Conservation (phyloP, 345 rosid species). For the Brassica nigra region DNA sequence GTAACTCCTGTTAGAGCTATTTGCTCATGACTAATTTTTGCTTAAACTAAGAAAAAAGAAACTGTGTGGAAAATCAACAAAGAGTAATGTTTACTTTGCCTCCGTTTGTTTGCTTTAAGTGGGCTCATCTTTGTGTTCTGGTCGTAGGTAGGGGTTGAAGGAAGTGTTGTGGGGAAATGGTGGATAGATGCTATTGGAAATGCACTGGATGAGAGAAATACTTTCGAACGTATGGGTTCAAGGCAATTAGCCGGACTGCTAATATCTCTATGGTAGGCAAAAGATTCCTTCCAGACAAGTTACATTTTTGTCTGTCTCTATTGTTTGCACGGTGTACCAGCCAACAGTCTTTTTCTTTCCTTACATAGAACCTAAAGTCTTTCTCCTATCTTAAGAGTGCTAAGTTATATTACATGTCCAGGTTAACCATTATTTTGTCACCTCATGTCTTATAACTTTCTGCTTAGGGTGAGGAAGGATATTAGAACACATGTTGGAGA, state of each 20-base stretch:
- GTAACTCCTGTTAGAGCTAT: constrained; percentile 44
- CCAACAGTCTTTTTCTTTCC: constrained; percentile 12
- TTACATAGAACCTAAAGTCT: constrained; percentile 1
- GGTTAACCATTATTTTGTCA: constrained; percentile 18
- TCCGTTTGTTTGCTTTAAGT: not conserved
- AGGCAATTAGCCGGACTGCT: constrained; percentile 94
- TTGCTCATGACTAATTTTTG: constrained; percentile 3
- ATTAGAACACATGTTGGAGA: constrained; percentile 89
- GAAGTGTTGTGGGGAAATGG: constrained; percentile 94
- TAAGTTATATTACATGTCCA: constrained; percentile 5
- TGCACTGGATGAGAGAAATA: constrained; percentile 71
- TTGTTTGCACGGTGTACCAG: constrained; percentile 15
- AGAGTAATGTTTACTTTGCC: not conserved
- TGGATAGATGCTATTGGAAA: constrained; percentile 93
- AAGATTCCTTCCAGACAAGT: not conserved
- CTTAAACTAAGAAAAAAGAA: too few species aligned
- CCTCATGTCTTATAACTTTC: constrained; percentile 31
- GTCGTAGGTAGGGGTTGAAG: constrained; percentile 97
- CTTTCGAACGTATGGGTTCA: constrained; percentile 97
- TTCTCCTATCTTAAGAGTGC: constrained; percentile 14
- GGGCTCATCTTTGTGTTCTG: constrained; percentile 23
- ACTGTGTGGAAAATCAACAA: too few species aligned
- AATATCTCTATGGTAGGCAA: constrained; percentile 77
- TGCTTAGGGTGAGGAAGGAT: constrained; percentile 80
- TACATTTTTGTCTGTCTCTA: constrained; percentile 13